Evolutionary conservation across 305 asterid genomes (phyloP), one percentile per base, ranked within the genome.

Genomic region (Solanum hybrid): DNA sequence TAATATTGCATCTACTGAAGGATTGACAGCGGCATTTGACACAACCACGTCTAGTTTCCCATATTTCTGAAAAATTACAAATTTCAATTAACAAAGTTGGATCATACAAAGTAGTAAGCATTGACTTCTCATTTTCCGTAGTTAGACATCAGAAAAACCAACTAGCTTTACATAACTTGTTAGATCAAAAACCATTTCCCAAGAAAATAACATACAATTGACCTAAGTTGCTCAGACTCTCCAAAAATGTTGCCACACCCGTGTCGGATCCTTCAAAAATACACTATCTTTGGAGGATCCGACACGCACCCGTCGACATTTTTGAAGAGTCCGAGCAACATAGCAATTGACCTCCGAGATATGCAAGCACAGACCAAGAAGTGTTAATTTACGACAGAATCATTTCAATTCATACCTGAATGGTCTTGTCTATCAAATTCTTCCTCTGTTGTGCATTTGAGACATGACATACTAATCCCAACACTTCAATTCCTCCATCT

Each of bases 1-100:
- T 93, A 97, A 89, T 40, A 97, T 95, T 42, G 95, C 88, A 29
- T 94, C 96, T 6, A 93, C 93, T 51, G 98, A 37, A 18, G 98
- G 99, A 90, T 97, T 97, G 83, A 97, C 98, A 86, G 99, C 99
- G 83, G 99, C 99, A 91, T 97, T 97, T 82, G 96, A 95, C 91
- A 97, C 98, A 39, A 96, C 76, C 46, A 97, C 95, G 20, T 97
- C 98, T 87, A 97, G 88, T 90, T 95, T 96, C 69, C 98, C 98
- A 93, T 94, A 97, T 94, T 94, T 97, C 98, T 97, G 96, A 34
- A 91, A 90, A 78, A 29, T 46, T 83, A 46, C 40, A 83, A 46
- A 9, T 84, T 84, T 29, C 71, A 18, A 46, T 71, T 33, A 24
- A 51, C 31, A 80, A 36, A 86, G 26, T n/a, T 46, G 61, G n/a